Base-by-base conservation (phyloP, 306 rosid genomes). In the Pyrus bretschneideri region DNA sequence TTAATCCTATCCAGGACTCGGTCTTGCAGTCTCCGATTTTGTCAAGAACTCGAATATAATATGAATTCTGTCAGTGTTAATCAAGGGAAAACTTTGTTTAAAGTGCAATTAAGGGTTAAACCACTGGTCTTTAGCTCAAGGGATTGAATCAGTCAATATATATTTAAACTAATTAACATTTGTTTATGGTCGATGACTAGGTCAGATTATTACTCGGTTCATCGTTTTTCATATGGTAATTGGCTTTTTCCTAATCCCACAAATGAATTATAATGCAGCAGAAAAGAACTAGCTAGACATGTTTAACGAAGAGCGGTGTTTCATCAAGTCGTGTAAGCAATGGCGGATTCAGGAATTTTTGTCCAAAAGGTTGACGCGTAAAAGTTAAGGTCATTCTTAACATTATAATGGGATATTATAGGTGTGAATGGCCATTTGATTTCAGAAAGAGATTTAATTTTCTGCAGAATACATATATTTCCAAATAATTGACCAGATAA, bases 11-110 rank as follows among this genome's bases (percentile, higher is more conserved):
- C 22, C 66, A 5, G 46, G 78, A 61, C 46, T 46, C 2, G 46
- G 78, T 74, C 78, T 31, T 74, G 78, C 70, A 27, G 61, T 74
- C 60, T 45, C 64, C 42, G 1, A 22, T 35, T 13, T 55, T 71
- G 42, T 33, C 76, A 7, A 38, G 54, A 51, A 13, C 35, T 57
- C 9, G 10, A 42, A 30, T 74, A 45, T 44, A 44, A 74, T 45
- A 74, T 6, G 21, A 31, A 74, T 74, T 74, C 70, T 23, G 40
- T 73, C 42, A 74, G 15, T 61, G 45, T 30, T 27, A 54, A 61
- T 74, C 70, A 29, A 25, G 54, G 54, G 5, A 51, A 35, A 25
- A 25, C 42, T 5, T 35, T 38, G 25, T 38, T 33, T 72, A 10
- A 27, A 59, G 40, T 62, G 9, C 69, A 13, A 23, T 22, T 17